These are phyloP conservation scores for Clarkia xantiana DNA, from an alignment of 345 rosid species.

Conservation along the genomic window DNA sequence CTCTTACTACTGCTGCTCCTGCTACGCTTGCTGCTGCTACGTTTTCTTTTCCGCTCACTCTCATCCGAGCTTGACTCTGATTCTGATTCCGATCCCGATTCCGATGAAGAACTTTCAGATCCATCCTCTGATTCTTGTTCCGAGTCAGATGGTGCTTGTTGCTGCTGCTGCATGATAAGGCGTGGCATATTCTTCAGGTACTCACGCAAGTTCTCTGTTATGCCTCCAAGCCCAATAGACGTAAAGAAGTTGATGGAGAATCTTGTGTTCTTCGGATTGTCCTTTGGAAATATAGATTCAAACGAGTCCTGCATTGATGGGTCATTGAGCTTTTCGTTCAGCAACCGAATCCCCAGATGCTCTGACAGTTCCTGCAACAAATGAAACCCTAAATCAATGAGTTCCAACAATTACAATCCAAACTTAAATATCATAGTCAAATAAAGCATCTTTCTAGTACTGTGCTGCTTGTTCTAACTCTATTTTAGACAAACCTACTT, in stretches of 20 bases:
- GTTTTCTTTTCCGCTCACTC: conserved; percentile 5
- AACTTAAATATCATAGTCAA: no score
- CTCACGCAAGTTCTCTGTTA: conserved; percentile 80
- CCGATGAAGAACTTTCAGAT: conserved; percentile 27
- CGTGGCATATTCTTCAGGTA: conserved; percentile 92
- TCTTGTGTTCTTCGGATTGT: conserved; percentile 85
- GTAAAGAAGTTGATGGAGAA: conserved; percentile 87
- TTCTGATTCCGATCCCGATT: conserved; percentile 14
- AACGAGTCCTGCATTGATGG: conserved; percentile 59
- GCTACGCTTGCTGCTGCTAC: conserved; percentile 4
- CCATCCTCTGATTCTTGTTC: conserved; percentile 22
- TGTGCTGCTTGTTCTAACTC: no score
- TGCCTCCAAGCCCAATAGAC: conserved; percentile 94
- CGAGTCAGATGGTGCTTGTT: conserved; percentile 25
- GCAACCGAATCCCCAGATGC: conserved; percentile 71
- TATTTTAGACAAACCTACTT: neutral
- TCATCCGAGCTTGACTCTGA: conserved; percentile 8
- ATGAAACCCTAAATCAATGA: neutral
- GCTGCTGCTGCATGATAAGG: conserved; percentile 82
- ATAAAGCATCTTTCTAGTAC: neutral
- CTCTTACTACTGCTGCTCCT: no score
- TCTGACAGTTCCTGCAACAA: conserved; percentile 76
- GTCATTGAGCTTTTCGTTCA: conserved; percentile 68
- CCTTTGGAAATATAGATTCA: conserved; percentile 77
- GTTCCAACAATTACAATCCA: neutral